A percentile compares a stretch with the other conserved stretches of the same genome.
Evolutionary conservation across 495 filamentous ascomycete genomes (phyloP).

Genomic region (Aspergillus cristatus): DNA sequence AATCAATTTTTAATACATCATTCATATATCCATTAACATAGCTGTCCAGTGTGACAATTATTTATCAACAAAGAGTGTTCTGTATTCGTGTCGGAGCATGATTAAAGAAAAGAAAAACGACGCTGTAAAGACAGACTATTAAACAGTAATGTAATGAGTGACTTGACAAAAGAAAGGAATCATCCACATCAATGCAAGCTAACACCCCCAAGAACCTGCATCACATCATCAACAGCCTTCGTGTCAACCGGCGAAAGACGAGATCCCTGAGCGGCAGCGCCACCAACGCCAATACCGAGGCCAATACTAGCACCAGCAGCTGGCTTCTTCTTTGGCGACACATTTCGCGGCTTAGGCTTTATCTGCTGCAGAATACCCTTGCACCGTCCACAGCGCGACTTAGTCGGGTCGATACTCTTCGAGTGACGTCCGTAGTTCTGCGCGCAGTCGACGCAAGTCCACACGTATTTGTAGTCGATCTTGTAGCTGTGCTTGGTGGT

Average conservation of each 20-base stretch:
- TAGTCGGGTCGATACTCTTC: constrained; percentile 61
- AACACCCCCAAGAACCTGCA: constrained; percentile 8
- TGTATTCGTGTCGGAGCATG: no score
- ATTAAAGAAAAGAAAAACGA: no score
- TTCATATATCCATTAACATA: no score
- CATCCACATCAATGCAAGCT: no score
- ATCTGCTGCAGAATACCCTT: constrained; percentile 60
- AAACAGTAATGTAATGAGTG: no score
- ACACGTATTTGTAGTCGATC: constrained; percentile 85
- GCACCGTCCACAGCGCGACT: constrained; percentile 63
- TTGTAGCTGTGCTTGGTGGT: constrained; percentile 82
- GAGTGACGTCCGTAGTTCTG: constrained; percentile 68
- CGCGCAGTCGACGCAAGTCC: constrained; percentile 65
- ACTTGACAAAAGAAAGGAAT: no score
- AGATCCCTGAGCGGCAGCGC: no score
- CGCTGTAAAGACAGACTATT: no score
- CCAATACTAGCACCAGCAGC: constrained; percentile 7
- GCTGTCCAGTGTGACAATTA: no score
- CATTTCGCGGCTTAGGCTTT: constrained; percentile 61
- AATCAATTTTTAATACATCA: no score
- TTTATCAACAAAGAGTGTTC: no score
- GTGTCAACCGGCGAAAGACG: neutral
- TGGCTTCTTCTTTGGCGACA: constrained; percentile 46
- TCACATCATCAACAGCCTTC: constrained; percentile 10
- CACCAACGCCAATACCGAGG: no score